phyloP scores from a whole-genome alignment of 2,329 filamentous ascomycete genomes.

The Aspergillus pseudonomiae region DNA sequence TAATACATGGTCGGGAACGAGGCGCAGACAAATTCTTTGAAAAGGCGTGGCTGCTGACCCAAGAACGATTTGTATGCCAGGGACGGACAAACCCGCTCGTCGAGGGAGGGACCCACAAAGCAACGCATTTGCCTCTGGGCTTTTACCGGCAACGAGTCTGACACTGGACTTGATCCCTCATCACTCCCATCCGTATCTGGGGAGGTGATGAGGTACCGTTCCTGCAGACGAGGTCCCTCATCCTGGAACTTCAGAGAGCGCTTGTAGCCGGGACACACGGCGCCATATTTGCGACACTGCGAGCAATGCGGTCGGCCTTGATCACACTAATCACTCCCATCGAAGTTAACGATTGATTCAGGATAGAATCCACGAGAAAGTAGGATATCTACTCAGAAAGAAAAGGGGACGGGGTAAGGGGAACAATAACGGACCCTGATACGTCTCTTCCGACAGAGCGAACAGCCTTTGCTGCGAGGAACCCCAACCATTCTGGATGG shows the following conservation, averaged over 20 bases:
- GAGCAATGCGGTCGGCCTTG: conserved; percentile 30
- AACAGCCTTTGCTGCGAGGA: conserved; percentile 41
- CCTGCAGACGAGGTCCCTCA: conserved; percentile 33
- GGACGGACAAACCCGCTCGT: conserved; percentile 26
- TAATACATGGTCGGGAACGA: conserved; percentile 28
- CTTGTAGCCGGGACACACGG: conserved; percentile 35
- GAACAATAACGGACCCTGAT: conserved; percentile 27
- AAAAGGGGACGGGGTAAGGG: neutral
- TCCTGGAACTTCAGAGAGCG: conserved; percentile 36
- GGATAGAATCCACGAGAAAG: neutral
- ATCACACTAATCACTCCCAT: conserved; percentile 26
- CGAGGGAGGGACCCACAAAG: conserved; percentile 19
- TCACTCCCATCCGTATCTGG: neutral
- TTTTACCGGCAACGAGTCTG: neutral
- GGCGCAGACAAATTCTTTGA: conserved; percentile 29
- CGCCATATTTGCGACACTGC: conserved; percentile 37
- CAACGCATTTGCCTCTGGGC: neutral
- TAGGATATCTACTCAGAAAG: neutral
- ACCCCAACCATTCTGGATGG: conserved; percentile 36
- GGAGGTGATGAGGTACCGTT: conserved; percentile 26
- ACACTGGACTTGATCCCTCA: neutral
- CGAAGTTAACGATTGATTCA: neutral
- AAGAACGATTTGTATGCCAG: conserved; percentile 26
- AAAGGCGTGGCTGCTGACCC: conserved; percentile 27
- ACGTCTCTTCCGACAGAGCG: conserved; percentile 37